Conservation (phyloP, 257 asterid species). For the Asclepias syriaca region DNA sequence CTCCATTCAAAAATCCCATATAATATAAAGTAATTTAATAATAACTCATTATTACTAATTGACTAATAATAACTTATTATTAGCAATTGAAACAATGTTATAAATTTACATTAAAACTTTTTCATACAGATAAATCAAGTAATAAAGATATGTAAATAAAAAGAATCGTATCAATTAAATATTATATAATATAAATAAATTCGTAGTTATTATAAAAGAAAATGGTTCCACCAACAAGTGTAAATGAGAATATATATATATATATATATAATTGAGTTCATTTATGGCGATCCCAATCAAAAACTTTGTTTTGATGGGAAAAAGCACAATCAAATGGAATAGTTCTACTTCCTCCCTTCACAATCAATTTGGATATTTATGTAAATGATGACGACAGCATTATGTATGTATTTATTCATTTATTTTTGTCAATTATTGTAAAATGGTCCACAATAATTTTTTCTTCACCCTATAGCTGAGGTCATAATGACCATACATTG, state of each 20-base stretch:
- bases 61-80: no score
- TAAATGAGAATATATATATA: background rate
- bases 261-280: no score
- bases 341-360: background rate
- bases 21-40: no score
- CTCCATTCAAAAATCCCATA: no score
- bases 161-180: no score
- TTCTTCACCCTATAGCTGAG: conserved; percentile 4
- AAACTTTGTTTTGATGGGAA: background rate
- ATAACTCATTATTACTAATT: no score
- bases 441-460: background rate
- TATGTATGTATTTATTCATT: background rate
- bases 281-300: background rate
- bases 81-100: no score
- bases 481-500: conserved; percentile 22
- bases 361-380: background rate
- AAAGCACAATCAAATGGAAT: background rate
- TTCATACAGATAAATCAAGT: no score
- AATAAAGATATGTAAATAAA: no score
- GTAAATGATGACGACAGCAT: conserved; percentile 11
- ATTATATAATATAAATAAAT: no score
- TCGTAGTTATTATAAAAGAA: no score
- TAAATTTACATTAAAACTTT: no score
- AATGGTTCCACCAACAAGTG: background rate
- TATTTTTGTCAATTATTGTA: background rate